Evolutionary conservation across 345 rosid genomes (phyloP).

Genomic region (rapeseed (Brassica napus)): DNA sequence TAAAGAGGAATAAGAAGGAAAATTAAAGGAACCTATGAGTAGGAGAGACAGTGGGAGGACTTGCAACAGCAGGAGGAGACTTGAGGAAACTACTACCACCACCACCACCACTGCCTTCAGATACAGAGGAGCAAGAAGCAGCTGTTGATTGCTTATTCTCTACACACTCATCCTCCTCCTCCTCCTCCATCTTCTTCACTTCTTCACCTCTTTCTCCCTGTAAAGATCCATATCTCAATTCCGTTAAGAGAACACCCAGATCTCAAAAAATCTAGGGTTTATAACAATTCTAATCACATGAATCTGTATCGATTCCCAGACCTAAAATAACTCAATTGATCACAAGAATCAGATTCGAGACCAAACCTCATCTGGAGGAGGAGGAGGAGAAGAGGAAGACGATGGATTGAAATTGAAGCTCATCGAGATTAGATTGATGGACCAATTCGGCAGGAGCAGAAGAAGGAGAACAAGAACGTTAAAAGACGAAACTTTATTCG

Average conservation of each 20-base stretch:
- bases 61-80: conserved; percentile 68
- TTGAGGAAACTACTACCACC: conserved; percentile 51
- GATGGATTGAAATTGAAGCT: conserved; percentile 60
- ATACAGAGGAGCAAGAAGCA: conserved; percentile 70
- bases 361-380: conserved; percentile 42
- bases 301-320: conserved; percentile 13
- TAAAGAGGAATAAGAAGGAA: background rate
- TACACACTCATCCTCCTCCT: conserved; percentile 66
- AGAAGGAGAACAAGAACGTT: conserved; percentile 7
- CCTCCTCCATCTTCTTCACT: conserved; percentile 59
- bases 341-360: conserved; percentile 32
- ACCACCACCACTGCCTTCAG: conserved; percentile 58
- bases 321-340: conserved; percentile 18
- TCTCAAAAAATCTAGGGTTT: conserved; percentile 54
- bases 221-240: conserved; percentile 40
- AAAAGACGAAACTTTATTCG: conserved; percentile 49
- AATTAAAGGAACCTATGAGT: conserved; percentile 48
- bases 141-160: conserved; percentile 83
- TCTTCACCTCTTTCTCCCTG: conserved; percentile 62
- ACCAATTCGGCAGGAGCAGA: conserved; percentile 22
- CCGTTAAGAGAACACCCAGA: conserved; percentile 46
- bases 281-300: conserved; percentile 8
- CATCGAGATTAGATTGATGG: conserved; percentile 39
- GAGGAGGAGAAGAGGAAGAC: conserved; percentile 36
- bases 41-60: conserved; percentile 70